These are phyloP conservation scores for Yamadazyma paraphyllophila DNA, from an alignment of 805 yeast species.

Conservation along the genomic window DNA sequence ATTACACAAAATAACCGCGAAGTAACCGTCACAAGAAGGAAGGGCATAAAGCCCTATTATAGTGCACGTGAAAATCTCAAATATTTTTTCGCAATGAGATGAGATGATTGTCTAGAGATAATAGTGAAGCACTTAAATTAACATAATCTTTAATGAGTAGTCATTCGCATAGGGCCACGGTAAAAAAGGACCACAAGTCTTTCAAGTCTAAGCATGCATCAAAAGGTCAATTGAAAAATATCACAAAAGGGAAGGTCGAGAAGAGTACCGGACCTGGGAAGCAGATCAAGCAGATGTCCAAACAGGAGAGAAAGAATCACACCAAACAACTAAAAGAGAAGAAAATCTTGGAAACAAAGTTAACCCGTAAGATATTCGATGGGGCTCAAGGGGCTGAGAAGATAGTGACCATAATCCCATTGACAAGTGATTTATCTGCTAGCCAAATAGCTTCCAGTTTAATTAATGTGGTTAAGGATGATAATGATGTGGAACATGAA, in stretches of 20 bases:
- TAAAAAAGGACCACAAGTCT: slow-evolving; percentile 82
- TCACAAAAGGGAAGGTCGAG: slow-evolving; percentile 85
- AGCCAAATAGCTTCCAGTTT: slow-evolving; percentile 53
- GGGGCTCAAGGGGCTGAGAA: slow-evolving; percentile 81
- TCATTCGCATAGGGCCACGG: slow-evolving; percentile 79
- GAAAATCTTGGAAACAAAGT: slow-evolving; percentile 61
- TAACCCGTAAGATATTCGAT: slow-evolving; percentile 69
- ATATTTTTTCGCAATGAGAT: slow-evolving; percentile 13
- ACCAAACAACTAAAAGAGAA: slow-evolving; percentile 73
- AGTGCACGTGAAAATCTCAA: slow-evolving; percentile 12
- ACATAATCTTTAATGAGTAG: slow-evolving; percentile 15
- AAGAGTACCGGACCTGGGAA: slow-evolving; percentile 42
- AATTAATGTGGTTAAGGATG: slow-evolving; percentile 40
- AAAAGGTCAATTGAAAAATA: slow-evolving; percentile 80
- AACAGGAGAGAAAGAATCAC: slow-evolving; percentile 70
- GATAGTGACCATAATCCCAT: slow-evolving; percentile 75
- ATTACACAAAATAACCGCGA: slow-evolving; percentile 14
- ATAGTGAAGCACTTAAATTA: not conserved
- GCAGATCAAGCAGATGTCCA: slow-evolving; percentile 40
- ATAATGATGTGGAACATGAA: slow-evolving; percentile 27
- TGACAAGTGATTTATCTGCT: slow-evolving; percentile 68
- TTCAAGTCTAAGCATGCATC: slow-evolving; percentile 91
- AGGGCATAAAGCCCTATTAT: slow-evolving; percentile 10
- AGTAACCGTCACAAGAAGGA: slow-evolving; percentile 4
- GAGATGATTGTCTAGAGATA: slow-evolving; percentile 5